phyloP scores from a whole-genome alignment of 805 yeast species.

The Diddensiella caesifluorescens region DNA sequence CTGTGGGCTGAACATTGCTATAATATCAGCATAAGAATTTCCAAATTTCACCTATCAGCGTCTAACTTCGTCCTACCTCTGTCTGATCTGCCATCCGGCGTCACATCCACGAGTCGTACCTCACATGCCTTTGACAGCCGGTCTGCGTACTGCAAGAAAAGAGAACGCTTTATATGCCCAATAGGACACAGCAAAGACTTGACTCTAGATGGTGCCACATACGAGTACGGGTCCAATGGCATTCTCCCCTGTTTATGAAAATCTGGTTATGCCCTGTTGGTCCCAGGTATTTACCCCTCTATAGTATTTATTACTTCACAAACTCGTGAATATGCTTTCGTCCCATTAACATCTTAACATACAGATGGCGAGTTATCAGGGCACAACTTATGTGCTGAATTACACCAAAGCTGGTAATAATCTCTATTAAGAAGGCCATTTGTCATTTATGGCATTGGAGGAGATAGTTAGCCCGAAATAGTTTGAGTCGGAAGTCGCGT shows the following conservation, averaged over 20 bases:
- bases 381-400: too few relatives aligned
- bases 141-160: conserved; percentile 41
- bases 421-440: too few relatives aligned
- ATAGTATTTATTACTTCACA: too few relatives aligned
- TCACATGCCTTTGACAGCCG: conserved; percentile 49
- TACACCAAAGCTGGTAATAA: too few relatives aligned
- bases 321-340: too few relatives aligned
- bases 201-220: conserved; percentile 61
- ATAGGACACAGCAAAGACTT: conserved; percentile 65
- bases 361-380: too few relatives aligned
- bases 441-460: too few relatives aligned
- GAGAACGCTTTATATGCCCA: conserved; percentile 40
- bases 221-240: conserved; percentile 33
- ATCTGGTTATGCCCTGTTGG: background rate
- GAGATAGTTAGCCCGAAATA: too few relatives aligned
- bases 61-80: conserved; percentile 29
- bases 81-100: conserved; percentile 51
- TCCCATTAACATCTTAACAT: too few relatives aligned
- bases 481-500: too few relatives aligned
- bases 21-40: conserved; percentile 1
- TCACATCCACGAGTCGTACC: conserved; percentile 68
- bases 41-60: conserved; percentile 9
- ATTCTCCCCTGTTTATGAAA: conserved; percentile 9
- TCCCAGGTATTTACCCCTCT: background rate
- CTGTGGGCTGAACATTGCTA: conserved; percentile 68